Conservation (phyloP, 139 green algal species). For the Coelastrella sp. region DNA sequence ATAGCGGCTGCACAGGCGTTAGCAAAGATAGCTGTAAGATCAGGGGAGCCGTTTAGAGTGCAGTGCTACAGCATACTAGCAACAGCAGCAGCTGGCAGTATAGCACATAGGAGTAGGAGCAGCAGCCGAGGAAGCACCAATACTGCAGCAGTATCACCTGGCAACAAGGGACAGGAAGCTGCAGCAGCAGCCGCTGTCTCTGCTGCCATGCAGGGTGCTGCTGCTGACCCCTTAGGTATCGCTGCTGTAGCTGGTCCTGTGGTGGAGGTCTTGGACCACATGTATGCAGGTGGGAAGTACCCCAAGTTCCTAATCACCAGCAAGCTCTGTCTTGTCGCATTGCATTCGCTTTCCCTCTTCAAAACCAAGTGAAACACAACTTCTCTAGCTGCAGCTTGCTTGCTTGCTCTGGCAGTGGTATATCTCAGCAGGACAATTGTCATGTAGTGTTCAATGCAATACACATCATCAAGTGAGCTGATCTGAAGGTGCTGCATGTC, state of each 20-base stretch:
- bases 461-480: too few species aligned
- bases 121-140: conserved; percentile 31
- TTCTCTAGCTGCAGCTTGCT: too few species aligned
- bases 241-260: conserved; percentile 60
- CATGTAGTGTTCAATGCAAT: too few species aligned
- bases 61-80: conserved; percentile 83
- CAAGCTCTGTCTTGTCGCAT: too few species aligned
- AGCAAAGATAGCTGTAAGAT: conserved; percentile 80
- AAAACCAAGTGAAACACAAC: too few species aligned
- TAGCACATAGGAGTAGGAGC: neutral
- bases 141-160: neutral
- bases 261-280: conserved; percentile 76
- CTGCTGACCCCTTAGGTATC: conserved; percentile 66
- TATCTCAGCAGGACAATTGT: too few species aligned
- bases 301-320: too few species aligned
- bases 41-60: conserved; percentile 85
- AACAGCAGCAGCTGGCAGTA: conserved; percentile 37
- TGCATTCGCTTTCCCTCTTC: too few species aligned
- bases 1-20: conserved; percentile 56
- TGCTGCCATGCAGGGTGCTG: conserved; percentile 12
- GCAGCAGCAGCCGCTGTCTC: neutral
- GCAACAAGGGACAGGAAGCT: neutral
- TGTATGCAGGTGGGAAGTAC: conserved; percentile 83
- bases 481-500: too few species aligned
- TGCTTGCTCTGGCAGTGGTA: too few species aligned